Base-by-base conservation (phyloP, 164 flowering plant species). In the Warburgia ugandensis region DNA sequence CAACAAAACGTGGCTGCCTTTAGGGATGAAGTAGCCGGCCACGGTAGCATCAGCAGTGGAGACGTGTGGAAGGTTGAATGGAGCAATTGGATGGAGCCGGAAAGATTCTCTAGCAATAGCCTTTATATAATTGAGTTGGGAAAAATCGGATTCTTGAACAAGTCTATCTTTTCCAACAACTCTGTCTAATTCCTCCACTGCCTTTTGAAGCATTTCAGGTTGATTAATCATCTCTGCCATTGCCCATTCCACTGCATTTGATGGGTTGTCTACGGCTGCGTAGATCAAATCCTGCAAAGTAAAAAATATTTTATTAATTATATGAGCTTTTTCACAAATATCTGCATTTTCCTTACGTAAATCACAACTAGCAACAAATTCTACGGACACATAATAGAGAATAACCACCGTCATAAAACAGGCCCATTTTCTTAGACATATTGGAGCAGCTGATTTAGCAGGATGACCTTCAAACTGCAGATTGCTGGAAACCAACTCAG, bases 201-300 rank as follows among this genome's bases (percentile, higher is more conserved):
- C 70, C 45, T 59, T 72, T 3, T 49, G 28, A 1, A 72, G 63
- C 2, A 62, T 32, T 12, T 62, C 45, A 6, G 73, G 76, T 37
- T 61, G 59, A 60, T 67, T 71, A n/a, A 67, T 21, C 72, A 71
- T 63, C 40, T 67, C 68, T 1, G 72, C 75, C 29, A 71, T 6
- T 20, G 59, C 62, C 72, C 72, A 68, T 42, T 68, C 71, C 0
- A 35, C 47, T 1, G 59, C 66, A 25, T 61, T 58, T 20, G 70
- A 61, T 26, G 70, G 65, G 33, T 70, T 70, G 45, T 62, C 74
- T 3, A 70, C 65, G 2, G 68, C 8, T 1, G 71, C 71, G 20
- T 52, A 46, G 5, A 66, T 43, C 35, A 70, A 48, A 4, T 66
- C 74, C 75, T 71, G 26, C 33, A 48, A 26, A n/a, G n/a, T n/a